Conservation (phyloP, 116 monocot species). For the Iris pallida region DNA sequence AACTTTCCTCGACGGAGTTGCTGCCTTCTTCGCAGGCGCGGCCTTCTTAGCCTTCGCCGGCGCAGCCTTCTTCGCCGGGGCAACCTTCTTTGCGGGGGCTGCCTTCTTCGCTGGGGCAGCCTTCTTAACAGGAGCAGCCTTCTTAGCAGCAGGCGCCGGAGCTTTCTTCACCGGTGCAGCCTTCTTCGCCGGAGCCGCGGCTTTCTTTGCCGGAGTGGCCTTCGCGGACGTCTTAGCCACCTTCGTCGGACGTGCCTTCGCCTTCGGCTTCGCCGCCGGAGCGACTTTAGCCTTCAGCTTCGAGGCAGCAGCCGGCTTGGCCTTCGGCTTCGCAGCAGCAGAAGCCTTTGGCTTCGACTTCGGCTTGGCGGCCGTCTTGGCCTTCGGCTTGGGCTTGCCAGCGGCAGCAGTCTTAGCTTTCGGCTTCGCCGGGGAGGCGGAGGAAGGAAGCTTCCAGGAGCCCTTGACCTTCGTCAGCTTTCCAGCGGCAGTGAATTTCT, state of each 20-base stretch:
- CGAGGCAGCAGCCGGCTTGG: conserved; percentile 2
- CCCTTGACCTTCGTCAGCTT: conserved; percentile 46
- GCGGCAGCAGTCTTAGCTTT: conserved; percentile 9
- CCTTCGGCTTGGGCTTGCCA: conserved; percentile 11
- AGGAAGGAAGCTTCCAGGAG: conserved; percentile 35
- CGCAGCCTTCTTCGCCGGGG: conserved; percentile 4
- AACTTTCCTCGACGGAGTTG: conserved; percentile 19
- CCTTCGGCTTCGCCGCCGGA: conserved; percentile 7
- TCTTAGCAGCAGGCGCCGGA: not conserved
- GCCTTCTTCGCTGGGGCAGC: conserved; percentile 1
- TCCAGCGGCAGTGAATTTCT: conserved; percentile 26
- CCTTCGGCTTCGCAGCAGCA: conserved; percentile 4
- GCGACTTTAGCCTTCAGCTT: not conserved
- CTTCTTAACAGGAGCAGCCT: conserved; percentile 7
- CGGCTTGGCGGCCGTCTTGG: conserved; percentile 16
- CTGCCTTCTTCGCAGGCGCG: not conserved
- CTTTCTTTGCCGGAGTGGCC: conserved; percentile 10
- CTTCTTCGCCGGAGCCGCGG: not conserved
- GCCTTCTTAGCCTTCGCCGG: conserved; percentile 3
- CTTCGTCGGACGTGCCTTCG: conserved; percentile 10
- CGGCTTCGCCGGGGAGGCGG: not conserved
- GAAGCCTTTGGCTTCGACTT: conserved; percentile 12
- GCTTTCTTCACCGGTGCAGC: conserved; percentile 1
- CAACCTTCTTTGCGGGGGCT: not conserved
- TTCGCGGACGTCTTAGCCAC: conserved; percentile 16